Conservation (phyloP, 2,329 filamentous ascomycete genomes). For the Elsinoe arachidis region DNA sequence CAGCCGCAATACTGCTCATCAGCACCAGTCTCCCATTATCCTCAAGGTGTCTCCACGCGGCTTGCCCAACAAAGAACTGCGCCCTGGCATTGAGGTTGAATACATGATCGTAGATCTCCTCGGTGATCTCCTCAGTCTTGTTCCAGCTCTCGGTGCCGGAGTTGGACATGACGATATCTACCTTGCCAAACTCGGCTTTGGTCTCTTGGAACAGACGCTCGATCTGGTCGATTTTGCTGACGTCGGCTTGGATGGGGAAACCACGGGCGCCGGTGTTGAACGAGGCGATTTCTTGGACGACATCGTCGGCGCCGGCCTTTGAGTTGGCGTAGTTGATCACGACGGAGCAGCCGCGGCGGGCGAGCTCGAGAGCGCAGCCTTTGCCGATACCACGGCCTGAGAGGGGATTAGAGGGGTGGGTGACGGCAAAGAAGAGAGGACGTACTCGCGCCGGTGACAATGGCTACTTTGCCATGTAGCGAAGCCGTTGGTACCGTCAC, state of each 20-base stretch:
- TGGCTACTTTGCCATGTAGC: slow-evolving; percentile 45
- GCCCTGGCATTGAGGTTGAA: slow-evolving; percentile 60
- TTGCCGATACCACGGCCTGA: slow-evolving; percentile 57
- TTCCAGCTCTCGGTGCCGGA: slow-evolving; percentile 58
- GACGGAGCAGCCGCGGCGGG: slow-evolving; percentile 54
- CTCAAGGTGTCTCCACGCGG: slow-evolving; percentile 62
- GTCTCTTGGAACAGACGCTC: slow-evolving; percentile 45
- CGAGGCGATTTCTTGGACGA: slow-evolving; percentile 37
- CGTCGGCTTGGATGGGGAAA: slow-evolving; percentile 53
- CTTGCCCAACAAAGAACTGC: slow-evolving; percentile 71
- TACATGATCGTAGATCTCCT: slow-evolving; percentile 64
- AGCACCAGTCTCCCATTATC: slow-evolving; percentile 64
- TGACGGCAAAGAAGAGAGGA: neutral
- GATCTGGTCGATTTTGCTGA: slow-evolving; percentile 47
- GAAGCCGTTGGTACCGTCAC: slow-evolving; percentile 38
- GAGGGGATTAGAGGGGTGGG: slow-evolving; percentile 21
- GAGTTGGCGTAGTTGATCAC: slow-evolving; percentile 58
- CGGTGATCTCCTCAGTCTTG: slow-evolving; percentile 57
- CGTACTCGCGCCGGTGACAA: slow-evolving; percentile 50
- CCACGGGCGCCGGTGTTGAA: slow-evolving; percentile 43
- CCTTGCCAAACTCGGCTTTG: slow-evolving; percentile 34
- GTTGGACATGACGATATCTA: slow-evolving; percentile 46
- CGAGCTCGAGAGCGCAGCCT: slow-evolving; percentile 59
- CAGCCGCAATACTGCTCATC: slow-evolving; percentile 62
- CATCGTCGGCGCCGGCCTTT: slow-evolving; percentile 41